A percentile compares a stretch with the other conserved stretches of the same genome.
Evolutionary conservation across 1,284 basidiomycete species (phyloP).

Genomic region (Athelia sp.): DNA sequence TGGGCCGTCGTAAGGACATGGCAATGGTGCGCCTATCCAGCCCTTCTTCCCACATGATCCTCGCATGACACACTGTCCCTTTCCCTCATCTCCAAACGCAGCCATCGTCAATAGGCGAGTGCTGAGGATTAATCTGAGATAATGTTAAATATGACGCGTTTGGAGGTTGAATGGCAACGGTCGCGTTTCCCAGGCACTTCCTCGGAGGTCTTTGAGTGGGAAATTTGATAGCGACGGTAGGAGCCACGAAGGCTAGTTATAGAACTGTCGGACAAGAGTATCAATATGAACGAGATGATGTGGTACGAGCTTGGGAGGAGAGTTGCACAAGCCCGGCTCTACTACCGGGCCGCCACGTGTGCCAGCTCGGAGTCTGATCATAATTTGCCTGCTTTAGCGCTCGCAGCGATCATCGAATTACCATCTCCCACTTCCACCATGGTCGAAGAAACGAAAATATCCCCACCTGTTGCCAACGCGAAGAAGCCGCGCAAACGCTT

Average conservation of each 20-base stretch:
- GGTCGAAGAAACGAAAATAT: constrained; percentile 11
- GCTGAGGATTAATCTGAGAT: no score
- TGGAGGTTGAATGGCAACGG: not conserved
- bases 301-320: no score
- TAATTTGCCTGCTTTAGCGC: no score
- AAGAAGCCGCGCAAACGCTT: constrained; percentile 69
- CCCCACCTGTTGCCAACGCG: constrained; percentile 24
- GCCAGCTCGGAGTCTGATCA: no score
- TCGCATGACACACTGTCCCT: constrained; percentile 64
- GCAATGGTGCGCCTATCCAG: constrained; percentile 73
- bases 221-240: no score
- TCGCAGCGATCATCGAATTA: not conserved
- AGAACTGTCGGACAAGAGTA: no score
- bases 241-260: no score
- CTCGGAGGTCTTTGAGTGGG: not conserved
- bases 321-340: not conserved
- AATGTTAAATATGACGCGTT: no score
- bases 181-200: no score
- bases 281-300: no score
- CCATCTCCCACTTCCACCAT: constrained; percentile 10
- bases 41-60: constrained; percentile 77
- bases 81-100: constrained; percentile 5
- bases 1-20: constrained; percentile 82
- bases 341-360: not conserved
- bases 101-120: constrained; percentile 4